Conservation (phyloP, 768 basidiomycete species). For the Auriculariales sp. region DNA sequence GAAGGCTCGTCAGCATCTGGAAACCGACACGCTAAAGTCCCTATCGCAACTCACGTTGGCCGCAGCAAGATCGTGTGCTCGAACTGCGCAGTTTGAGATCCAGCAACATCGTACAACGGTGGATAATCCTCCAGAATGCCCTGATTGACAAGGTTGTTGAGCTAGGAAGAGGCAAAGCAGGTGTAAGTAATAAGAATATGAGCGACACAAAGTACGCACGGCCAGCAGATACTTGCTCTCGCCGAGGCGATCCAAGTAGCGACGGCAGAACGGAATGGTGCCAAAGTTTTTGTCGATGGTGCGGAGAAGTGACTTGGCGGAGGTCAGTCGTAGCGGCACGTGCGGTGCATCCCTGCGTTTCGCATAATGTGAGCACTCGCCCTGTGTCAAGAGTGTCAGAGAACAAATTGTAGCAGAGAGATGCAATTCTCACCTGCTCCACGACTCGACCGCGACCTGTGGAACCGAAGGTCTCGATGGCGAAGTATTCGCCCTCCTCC, state of each 20-base stretch:
- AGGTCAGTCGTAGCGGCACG: slow-evolving; percentile 59
- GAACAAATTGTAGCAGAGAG: neutral
- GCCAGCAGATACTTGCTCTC: slow-evolving; percentile 89
- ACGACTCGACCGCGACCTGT: slow-evolving; percentile 82
- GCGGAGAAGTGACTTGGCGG: slow-evolving; percentile 74
- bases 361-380: slow-evolving; percentile 91
- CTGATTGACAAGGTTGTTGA: slow-evolving; percentile 80
- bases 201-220: slow-evolving; percentile 26
- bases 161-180: slow-evolving; percentile 38
- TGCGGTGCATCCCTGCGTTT: slow-evolving; percentile 52
- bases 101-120: slow-evolving; percentile 72
- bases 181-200: neutral
- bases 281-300: slow-evolving; percentile 89
- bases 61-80: slow-evolving; percentile 78
- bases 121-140: slow-evolving; percentile 88
- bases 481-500: slow-evolving; percentile 99
- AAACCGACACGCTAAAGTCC: neutral
- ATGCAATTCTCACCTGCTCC: slow-evolving; percentile 41
- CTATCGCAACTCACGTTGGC: slow-evolving; percentile 30
- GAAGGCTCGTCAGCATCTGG: neutral
- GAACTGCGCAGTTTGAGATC: slow-evolving; percentile 90
- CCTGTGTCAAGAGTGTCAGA: slow-evolving; percentile 27
- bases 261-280: slow-evolving; percentile 86
- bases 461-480: slow-evolving; percentile 98
- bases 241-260: slow-evolving; percentile 86